Percentiles rank a stretch among this genome's conserved stretches.
These are phyloP conservation scores for Piedraia hortae DNA, from an alignment of 2,329 filamentous ascomycete species.

Conservation along the genomic window DNA sequence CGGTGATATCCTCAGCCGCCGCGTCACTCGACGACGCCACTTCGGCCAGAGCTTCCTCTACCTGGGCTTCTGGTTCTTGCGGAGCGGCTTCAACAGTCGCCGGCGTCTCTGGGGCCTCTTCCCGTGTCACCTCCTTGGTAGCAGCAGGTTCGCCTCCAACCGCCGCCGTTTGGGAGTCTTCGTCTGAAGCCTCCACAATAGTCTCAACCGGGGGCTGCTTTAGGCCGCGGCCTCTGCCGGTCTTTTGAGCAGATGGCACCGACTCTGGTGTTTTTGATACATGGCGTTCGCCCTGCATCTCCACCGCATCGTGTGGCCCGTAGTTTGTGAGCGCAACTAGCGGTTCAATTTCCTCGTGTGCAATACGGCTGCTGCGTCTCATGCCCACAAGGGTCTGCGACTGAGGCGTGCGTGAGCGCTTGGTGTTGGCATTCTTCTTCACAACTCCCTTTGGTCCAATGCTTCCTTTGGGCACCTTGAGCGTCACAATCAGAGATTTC, in stretches of 20 bases:
- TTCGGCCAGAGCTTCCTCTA: slow-evolving; percentile 3
- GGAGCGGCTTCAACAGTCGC: too few relatives aligned
- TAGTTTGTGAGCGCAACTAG: slow-evolving; percentile 31
- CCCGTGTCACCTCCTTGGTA: too few relatives aligned
- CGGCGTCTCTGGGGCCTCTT: too few relatives aligned
- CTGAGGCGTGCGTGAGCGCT: slow-evolving; percentile 3
- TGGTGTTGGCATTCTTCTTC: slow-evolving; percentile 10
- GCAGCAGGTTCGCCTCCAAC: too few relatives aligned
- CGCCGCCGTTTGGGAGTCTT: slow-evolving; percentile 15
- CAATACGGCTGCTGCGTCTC: slow-evolving; percentile 30
- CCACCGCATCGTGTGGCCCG: slow-evolving; percentile 26
- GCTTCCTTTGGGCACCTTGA: slow-evolving; percentile 16
- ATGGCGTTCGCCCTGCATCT: slow-evolving; percentile 25
- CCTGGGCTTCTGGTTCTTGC: slow-evolving; percentile 7
- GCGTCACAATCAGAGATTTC: slow-evolving; percentile 15
- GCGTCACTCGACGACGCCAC: too few relatives aligned
- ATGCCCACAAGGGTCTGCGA: slow-evolving; percentile 8
- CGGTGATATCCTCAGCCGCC: slow-evolving; percentile 5
- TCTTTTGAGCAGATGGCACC: slow-evolving; percentile 14
- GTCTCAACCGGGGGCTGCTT: slow-evolving; percentile 20
- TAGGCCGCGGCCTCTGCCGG: slow-evolving; percentile 20
- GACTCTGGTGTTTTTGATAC: slow-evolving; percentile 24
- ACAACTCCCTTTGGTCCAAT: slow-evolving; percentile 13
- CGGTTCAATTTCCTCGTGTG: slow-evolving; percentile 27
- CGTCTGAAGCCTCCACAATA: slow-evolving; percentile 27